A percentile compares a stretch with the other conserved stretches of the same genome.
These are phyloP conservation scores for Acer saccharum DNA, from an alignment of 345 rosid species.

Conservation along the genomic window DNA sequence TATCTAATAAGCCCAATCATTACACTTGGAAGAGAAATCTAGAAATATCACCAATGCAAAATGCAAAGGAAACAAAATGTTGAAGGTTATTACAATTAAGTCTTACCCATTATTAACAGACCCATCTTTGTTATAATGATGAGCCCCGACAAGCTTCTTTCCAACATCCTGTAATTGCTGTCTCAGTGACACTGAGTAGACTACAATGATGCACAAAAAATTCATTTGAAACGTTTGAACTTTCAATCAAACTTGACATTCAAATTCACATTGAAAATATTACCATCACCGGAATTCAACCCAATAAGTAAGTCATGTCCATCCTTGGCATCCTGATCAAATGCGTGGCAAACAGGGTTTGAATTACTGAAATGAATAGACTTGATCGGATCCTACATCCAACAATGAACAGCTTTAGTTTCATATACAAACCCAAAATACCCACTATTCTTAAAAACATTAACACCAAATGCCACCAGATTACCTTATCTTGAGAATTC, in stretches of 20 bases:
- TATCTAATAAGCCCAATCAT: constrained; percentile 5
- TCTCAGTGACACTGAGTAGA: constrained; percentile 94
- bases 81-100: neutral
- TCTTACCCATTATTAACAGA: constrained; percentile 86
- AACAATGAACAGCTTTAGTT: constrained; percentile 26
- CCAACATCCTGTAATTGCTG: constrained; percentile 98
- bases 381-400: constrained; percentile 91
- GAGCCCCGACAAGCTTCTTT: constrained; percentile 93
- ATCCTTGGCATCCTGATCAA: constrained; percentile 93
- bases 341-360: constrained; percentile 93
- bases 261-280: constrained; percentile 21
- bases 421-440: constrained; percentile 6
- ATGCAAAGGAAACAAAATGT: neutral
- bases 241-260: constrained; percentile 19
- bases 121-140: constrained; percentile 96
- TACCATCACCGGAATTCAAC: constrained; percentile 96
- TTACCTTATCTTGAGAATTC: constrained; percentile 98
- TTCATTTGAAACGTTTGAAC: constrained; percentile 27
- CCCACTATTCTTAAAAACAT: constrained; percentile 13
- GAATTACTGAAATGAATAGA: constrained; percentile 94
- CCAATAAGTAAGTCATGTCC: constrained; percentile 98
- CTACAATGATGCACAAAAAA: constrained; percentile 55
- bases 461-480: constrained; percentile 4
- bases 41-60: constrained; percentile 10
- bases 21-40: neutral